Conservation (phyloP, 148 eudicot genomes). For the Rhododendron simsii region DNA sequence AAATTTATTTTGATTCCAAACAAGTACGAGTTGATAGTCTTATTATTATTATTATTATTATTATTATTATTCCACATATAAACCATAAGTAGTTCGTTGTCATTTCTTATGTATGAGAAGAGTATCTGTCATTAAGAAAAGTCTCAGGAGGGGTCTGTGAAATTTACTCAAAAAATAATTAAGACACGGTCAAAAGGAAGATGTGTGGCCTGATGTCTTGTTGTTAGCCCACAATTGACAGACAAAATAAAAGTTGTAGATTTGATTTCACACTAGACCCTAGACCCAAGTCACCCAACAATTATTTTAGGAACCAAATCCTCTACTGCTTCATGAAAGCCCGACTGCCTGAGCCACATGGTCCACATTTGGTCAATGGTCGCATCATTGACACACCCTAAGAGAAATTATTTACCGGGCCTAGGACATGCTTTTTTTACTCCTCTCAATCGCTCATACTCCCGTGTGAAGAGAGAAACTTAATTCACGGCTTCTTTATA, state of each 20-base stretch:
- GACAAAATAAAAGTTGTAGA: too few relatives aligned
- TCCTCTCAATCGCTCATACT: background rate
- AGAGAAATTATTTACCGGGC: background rate
- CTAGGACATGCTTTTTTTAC: background rate
- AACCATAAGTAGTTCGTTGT: too few relatives aligned
- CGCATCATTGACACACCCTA: constrained; percentile 17
- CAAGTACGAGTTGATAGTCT: too few relatives aligned
- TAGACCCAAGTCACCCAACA: background rate
- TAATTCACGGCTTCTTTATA: too few relatives aligned
- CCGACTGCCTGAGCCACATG: background rate
- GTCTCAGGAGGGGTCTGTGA: too few relatives aligned
- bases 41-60: too few relatives aligned
- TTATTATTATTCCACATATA: too few relatives aligned
- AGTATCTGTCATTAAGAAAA: too few relatives aligned
- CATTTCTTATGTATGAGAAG: too few relatives aligned
- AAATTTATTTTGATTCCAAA: too few relatives aligned
- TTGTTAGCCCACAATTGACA: background rate
- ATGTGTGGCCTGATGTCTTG: background rate
- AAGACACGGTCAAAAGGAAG: background rate
- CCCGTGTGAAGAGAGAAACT: background rate
- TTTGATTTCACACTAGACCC: background rate
- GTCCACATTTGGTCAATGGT: constrained; percentile 22
- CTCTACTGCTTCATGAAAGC: background rate
- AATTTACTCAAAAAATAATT: too few relatives aligned
- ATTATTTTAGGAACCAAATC: background rate